These are phyloP conservation scores for Rhodotorula sp. DNA, from an alignment of 1,284 basidiomycete species.

Conservation along the genomic window DNA sequence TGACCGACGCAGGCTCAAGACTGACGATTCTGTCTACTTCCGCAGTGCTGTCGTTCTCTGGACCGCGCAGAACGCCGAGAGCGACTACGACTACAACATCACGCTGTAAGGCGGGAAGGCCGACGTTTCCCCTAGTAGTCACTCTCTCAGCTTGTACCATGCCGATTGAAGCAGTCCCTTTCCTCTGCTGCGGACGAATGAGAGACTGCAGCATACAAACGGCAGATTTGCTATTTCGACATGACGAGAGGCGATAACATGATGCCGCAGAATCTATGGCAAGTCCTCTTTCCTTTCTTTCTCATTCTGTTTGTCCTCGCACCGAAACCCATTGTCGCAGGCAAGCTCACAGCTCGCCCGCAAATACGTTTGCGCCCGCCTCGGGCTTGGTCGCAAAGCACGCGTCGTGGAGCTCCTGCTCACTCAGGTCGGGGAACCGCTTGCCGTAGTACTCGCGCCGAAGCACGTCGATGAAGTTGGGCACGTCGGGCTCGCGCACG, in stretches of 20 bases:
- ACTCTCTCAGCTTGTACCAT: background rate
- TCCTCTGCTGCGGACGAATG: no score
- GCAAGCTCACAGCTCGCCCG: no score
- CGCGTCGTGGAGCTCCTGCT: constrained; percentile 64
- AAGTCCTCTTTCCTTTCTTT: no score
- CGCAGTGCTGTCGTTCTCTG: constrained; percentile 73
- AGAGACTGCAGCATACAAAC: no score
- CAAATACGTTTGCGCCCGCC: constrained; percentile 60
- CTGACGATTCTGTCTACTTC: background rate
- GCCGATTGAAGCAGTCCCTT: background rate
- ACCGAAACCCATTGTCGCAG: no score
- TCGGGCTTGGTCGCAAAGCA: constrained; percentile 85
- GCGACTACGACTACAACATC: constrained; percentile 85
- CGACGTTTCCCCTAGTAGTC: no score
- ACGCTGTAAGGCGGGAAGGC: constrained; percentile 58
- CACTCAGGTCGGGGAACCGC: constrained; percentile 64
- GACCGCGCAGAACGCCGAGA: constrained; percentile 76
- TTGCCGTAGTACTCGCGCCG: constrained; percentile 59
- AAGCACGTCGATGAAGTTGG: constrained; percentile 66
- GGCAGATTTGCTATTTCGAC: no score
- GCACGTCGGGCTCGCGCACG: constrained; percentile 67
- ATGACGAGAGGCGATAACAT: no score
- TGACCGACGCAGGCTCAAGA: background rate
- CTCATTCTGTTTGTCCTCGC: no score
- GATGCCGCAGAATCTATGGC: no score